Base-by-base conservation (phyloP, 179 eudicot species). In the Sideroxylon spinosum region DNA sequence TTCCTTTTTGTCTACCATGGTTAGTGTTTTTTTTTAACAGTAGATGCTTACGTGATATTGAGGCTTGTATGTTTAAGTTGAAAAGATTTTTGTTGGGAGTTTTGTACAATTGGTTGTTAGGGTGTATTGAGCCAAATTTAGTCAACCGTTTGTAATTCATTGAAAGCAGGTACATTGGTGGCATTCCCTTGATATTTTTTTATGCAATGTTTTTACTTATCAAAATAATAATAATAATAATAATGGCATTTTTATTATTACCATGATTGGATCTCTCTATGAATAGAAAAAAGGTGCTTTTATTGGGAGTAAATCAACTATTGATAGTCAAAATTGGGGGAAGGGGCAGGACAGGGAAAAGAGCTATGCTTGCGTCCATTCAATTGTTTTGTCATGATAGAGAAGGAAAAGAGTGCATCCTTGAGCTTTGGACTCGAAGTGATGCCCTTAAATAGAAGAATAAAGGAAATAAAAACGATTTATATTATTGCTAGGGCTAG, bases 201-300 rank as follows among this genome's bases (percentile, higher is more conserved):
- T 3, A 37, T 37, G 5, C 44, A 37, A 37, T 1, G 44, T 1
- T 37, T 37, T 37, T 37, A 37, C 44, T 37, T 1, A 37, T 37
- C 37, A 29, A 29, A 37, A 37, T 3, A 37, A 37, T 0, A 37
- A n/a, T n/a, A n/a, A n/a, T n/a, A 37, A 37, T 1, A 37, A 29
- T 74, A 22, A 60, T 61, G 44, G 61, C 49, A 60, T 76, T 64
- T 14, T 76, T 17, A 37, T 64, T 46, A 49, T 76, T 64, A 32
- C 19, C 59, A 76, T 14, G 7, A 63, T 76, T 76, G 59, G 71
- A 63, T 63, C 44, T 64, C 46, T 48, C 7, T 48, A 48, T 23
- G 37, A 23, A 72, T n/a, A 57, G 57, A 71, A 37, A 48, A 48
- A 11, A 19, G 32, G 29, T 71, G n/a, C 46, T 66, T 29, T 1